phyloP scores from a whole-genome alignment of 139 green algal species.

The Chlorella sorokiniana region DNA sequence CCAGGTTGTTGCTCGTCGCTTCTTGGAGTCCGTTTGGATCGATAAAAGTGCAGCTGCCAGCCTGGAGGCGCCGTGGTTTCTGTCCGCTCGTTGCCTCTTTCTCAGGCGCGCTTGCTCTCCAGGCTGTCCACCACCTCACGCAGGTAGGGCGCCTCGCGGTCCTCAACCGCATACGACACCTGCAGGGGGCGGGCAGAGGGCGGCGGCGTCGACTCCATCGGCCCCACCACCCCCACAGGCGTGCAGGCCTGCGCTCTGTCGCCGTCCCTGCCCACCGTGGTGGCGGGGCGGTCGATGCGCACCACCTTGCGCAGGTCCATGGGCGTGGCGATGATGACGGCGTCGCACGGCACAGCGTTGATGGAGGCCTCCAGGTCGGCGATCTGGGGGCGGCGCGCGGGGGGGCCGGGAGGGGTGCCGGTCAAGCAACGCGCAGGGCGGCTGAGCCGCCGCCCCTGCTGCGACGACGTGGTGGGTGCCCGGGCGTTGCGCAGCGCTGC shows the following conservation, averaged over 20 bases:
- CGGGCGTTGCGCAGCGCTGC: neutral
- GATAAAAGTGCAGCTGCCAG: too few relatives aligned
- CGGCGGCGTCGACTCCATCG: neutral
- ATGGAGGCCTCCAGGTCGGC: conserved; percentile 40
- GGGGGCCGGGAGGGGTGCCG: neutral
- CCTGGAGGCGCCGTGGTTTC: neutral
- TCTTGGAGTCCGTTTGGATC: too few relatives aligned
- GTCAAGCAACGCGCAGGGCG: neutral
- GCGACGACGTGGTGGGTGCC: too few relatives aligned
- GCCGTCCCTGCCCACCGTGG: neutral
- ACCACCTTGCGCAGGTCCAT: conserved; percentile 39
- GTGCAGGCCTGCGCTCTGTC: too few relatives aligned
- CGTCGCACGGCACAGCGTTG: conserved; percentile 41
- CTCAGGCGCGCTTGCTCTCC: neutral
- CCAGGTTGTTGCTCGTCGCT: too few relatives aligned
- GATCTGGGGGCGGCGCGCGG: too few relatives aligned
- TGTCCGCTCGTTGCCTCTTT: neutral
- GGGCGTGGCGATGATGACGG: conserved; percentile 43
- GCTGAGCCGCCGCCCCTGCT: too few relatives aligned
- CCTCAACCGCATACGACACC: conserved; percentile 35
- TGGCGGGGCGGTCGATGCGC: conserved; percentile 22
- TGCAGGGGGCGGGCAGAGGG: neutral
- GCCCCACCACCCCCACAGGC: neutral
- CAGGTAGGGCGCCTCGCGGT: conserved; percentile 35
- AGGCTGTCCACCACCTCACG: conserved; percentile 29